Evolutionary conservation across 2,329 filamentous ascomycete genomes (phyloP).

Genomic region (Talaromyces islandicus): DNA sequence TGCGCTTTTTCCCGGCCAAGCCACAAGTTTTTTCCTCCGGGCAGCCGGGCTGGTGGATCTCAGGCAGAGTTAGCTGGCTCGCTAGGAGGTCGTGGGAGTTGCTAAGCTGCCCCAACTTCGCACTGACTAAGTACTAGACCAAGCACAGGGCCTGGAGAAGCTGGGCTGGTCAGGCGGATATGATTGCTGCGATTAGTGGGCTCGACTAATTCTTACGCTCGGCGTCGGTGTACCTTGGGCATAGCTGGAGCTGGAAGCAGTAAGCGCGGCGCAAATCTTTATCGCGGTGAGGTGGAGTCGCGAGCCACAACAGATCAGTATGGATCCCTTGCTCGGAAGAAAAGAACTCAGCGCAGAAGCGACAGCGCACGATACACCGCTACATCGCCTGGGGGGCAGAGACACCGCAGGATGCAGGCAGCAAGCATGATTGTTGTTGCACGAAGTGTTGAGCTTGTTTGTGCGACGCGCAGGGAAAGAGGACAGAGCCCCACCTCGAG

Average conservation of each 20-base stretch:
- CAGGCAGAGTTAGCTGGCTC: not conserved
- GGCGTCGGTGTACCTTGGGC: not conserved
- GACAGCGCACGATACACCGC: not conserved
- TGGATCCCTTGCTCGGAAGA: not conserved
- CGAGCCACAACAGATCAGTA: not conserved
- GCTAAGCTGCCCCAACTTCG: not conserved
- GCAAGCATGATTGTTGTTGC: not conserved
- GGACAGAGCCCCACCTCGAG: not conserved
- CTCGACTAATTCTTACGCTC: not conserved
- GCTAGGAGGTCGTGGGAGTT: not conserved
- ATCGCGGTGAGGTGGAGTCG: not conserved
- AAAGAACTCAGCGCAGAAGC: not conserved
- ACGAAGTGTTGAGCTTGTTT: not conserved
- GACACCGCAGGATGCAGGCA: not conserved
- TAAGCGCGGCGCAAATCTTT: not conserved
- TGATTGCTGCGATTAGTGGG: not conserved
- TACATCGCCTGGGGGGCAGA: not conserved
- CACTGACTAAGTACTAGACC: too few species aligned
- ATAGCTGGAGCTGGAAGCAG: not conserved
- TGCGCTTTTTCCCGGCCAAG: not conserved
- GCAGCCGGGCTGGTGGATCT: not conserved
- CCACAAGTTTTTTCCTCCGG: not conserved
- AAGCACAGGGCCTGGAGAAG: not conserved
- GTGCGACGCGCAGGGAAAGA: not conserved
- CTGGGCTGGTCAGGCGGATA: not conserved